Percentiles rank a stretch among this genome's conserved stretches.
These are phyloP conservation scores for Luzula sylvatica DNA, from an alignment of 176 grass and related monocot genomes.

Conservation along the genomic window DNA sequence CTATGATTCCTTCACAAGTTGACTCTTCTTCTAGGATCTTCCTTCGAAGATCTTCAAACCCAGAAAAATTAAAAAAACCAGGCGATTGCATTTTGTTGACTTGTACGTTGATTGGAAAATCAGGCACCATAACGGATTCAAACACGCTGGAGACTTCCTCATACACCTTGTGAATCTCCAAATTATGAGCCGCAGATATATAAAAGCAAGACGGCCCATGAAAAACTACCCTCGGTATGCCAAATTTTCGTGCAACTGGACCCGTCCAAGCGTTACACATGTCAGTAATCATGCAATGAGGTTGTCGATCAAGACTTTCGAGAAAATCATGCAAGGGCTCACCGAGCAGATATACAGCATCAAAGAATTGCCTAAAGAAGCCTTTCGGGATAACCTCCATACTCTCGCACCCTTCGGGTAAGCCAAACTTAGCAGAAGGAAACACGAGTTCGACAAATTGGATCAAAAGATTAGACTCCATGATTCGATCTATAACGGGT, in stretches of 20 bases:
- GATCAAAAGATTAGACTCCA: neutral
- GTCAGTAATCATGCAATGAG: slow-evolving; percentile 2
- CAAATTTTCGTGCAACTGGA: neutral
- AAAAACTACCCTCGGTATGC: slow-evolving; percentile 3
- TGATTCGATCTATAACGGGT: slow-evolving; percentile 10
- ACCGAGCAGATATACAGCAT: neutral
- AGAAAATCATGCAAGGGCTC: neutral
- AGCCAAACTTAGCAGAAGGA: neutral
- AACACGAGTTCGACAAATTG: slow-evolving; percentile 18
- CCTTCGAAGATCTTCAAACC: neutral
- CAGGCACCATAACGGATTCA: neutral
- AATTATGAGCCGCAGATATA: neutral
- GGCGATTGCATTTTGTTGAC: neutral
- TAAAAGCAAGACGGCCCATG: slow-evolving; percentile 2
- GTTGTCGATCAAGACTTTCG: neutral
- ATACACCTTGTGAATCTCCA: neutral
- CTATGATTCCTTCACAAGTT: neutral
- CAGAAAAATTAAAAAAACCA: neutral
- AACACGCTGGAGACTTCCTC: neutral
- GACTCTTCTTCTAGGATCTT: neutral
- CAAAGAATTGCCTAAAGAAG: neutral
- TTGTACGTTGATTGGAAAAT: slow-evolving; percentile 2
- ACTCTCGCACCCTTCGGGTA: neutral
- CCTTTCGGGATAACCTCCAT: neutral
- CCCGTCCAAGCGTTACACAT: neutral